A percentile compares a stretch with the other conserved stretches of the same genome.
These are phyloP conservation scores for Paecilomyces sp. DNA, from an alignment of 2,329 filamentous ascomycete species.

Conservation along the genomic window DNA sequence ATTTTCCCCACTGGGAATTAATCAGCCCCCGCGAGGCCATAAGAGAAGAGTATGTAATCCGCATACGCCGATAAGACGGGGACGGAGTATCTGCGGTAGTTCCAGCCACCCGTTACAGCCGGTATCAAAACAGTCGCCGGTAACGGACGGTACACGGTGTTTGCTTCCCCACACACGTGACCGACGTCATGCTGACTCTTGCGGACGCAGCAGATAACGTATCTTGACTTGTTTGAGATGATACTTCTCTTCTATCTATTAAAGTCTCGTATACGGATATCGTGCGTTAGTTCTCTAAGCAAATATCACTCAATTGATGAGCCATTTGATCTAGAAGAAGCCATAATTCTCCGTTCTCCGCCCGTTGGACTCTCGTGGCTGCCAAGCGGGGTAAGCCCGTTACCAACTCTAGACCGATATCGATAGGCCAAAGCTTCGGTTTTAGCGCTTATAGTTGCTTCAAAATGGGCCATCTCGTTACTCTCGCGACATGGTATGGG, in stretches of 20 bases:
- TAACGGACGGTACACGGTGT: conserved; percentile 4
- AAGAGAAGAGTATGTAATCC: neutral
- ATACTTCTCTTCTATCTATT: neutral
- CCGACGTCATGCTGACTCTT: conserved; percentile 10
- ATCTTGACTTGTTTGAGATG: neutral
- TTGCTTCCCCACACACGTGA: conserved; percentile 22
- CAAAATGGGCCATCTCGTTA: conserved; percentile 32
- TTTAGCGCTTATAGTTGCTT: neutral
- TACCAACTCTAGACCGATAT: neutral
- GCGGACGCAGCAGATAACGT: neutral
- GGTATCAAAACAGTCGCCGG: neutral
- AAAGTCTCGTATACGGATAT: no score
- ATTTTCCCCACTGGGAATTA: neutral
- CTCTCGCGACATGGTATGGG: conserved; percentile 39
- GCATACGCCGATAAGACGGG: neutral
- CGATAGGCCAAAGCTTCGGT: neutral
- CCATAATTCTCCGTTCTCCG: neutral
- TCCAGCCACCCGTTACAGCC: neutral
- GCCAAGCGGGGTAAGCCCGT: neutral
- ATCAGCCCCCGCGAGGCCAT: neutral
- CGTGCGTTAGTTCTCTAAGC: neutral
- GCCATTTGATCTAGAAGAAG: neutral
- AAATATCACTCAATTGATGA: neutral
- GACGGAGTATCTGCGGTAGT: no score
- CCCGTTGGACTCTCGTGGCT: neutral